Conservation (phyloP, 2,329 filamentous ascomycete genomes). For the Aspergillus ustus region DNA sequence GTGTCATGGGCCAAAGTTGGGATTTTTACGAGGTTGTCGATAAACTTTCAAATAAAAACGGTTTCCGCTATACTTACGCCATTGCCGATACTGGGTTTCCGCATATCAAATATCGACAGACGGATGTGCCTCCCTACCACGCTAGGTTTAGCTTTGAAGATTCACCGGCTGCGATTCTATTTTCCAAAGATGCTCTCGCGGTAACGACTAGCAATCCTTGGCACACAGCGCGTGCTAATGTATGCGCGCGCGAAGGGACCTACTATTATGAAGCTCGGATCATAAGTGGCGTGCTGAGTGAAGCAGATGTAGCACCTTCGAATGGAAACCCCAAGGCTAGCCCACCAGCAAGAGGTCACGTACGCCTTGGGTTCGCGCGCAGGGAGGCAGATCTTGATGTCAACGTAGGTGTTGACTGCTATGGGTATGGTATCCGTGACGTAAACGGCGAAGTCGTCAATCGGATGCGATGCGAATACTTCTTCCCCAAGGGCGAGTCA, state of each 20-base stretch:
- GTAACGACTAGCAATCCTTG: slow-evolving; percentile 93
- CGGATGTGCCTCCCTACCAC: slow-evolving; percentile 81
- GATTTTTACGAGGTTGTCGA: slow-evolving; percentile 50
- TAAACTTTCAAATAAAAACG: slow-evolving; percentile 66
- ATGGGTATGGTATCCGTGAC: slow-evolving; percentile 92
- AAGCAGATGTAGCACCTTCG: slow-evolving; percentile 25
- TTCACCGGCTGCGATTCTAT: slow-evolving; percentile 80
- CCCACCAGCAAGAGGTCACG: slow-evolving; percentile 46
- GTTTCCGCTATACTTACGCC: slow-evolving; percentile 87
- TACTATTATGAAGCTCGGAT: slow-evolving; percentile 96
- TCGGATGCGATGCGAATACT: slow-evolving; percentile 90
- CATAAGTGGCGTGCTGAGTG: slow-evolving; percentile 64
- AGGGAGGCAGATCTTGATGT: slow-evolving; percentile 53
- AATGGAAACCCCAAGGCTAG: slow-evolving; percentile 25
- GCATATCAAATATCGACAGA: slow-evolving; percentile 87
- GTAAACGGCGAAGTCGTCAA: slow-evolving; percentile 89
- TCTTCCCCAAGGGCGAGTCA: slow-evolving; percentile 78
- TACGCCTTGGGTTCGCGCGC: slow-evolving; percentile 53
- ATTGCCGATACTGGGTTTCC: slow-evolving; percentile 88
- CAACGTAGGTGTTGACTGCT: slow-evolving; percentile 84
- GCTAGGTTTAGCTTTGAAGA: slow-evolving; percentile 93
- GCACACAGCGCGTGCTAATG: slow-evolving; percentile 87
- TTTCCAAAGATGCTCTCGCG: slow-evolving; percentile 74
- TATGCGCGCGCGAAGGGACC: slow-evolving; percentile 84
- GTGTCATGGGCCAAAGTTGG: slow-evolving; percentile 41